These are phyloP conservation scores for Bertia moriformis DNA, from an alignment of 2,329 filamentous ascomycete species.

Conservation along the genomic window DNA sequence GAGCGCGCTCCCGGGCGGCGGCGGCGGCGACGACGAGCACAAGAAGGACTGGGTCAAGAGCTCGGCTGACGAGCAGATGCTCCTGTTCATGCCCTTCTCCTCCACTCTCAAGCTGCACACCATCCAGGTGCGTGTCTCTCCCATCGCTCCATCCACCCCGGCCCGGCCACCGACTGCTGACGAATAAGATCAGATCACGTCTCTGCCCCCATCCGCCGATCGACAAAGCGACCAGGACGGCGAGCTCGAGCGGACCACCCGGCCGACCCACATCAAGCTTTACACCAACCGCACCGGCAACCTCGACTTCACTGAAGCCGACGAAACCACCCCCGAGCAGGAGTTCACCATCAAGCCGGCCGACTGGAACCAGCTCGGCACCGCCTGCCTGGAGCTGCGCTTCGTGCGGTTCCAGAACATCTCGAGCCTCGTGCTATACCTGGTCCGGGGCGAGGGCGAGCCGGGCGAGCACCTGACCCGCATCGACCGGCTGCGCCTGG, in stretches of 20 bases:
- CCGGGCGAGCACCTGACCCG: constrained; percentile 49
- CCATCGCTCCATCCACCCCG: neutral
- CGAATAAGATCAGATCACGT: neutral
- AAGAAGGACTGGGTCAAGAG: neutral
- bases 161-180: neutral
- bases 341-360: neutral
- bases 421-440: constrained; percentile 43
- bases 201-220: no score
- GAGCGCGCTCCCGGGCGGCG: neutral
- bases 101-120: neutral
- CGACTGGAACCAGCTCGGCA: neutral
- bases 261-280: neutral
- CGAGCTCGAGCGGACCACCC: neutral
- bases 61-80: neutral
- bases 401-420: constrained; percentile 58
- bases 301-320: neutral
- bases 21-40: neutral
- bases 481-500: constrained; percentile 32
- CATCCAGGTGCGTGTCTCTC: neutral
- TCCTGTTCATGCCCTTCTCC: neutral
- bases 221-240: neutral
- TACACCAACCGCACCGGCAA: neutral
- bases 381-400: constrained; percentile 21
- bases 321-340: neutral
- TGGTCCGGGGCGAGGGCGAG: constrained; percentile 43